phyloP scores from a whole-genome alignment of 2,329 filamentous ascomycete genomes.

The Arthroderma sp. region DNA sequence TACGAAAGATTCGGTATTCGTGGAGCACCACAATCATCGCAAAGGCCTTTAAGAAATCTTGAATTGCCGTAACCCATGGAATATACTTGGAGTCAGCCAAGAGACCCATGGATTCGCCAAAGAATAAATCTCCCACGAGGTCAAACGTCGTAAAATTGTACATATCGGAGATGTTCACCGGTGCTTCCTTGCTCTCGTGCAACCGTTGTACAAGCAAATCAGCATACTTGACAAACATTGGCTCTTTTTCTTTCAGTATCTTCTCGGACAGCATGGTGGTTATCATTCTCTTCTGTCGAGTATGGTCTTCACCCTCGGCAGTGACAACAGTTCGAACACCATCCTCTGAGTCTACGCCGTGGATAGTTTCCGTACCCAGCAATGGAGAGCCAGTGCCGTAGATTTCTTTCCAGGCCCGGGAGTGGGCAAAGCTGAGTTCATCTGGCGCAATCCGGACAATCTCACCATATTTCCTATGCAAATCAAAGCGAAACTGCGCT shows the following conservation, averaged over 20 bases:
- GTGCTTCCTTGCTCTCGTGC: not conserved
- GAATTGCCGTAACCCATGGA: slow-evolving; percentile 15
- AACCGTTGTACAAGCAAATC: slow-evolving; percentile 13
- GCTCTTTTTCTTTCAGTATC: slow-evolving; percentile 27
- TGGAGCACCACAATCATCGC: slow-evolving; percentile 4
- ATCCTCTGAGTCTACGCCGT: slow-evolving; percentile 5
- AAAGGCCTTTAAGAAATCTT: slow-evolving; percentile 5
- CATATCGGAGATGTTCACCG: slow-evolving; percentile 12
- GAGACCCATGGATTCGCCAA: slow-evolving; percentile 13
- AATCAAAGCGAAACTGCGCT: slow-evolving; percentile 6
- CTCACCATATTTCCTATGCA: slow-evolving; percentile 18
- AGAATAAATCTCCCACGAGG: slow-evolving; percentile 15
- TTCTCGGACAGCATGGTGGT: slow-evolving; percentile 32
- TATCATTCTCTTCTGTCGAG: slow-evolving; percentile 19
- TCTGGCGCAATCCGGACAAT: slow-evolving; percentile 19
- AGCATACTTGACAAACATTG: slow-evolving; percentile 17
- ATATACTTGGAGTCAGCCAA: slow-evolving; percentile 11
- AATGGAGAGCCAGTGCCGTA: slow-evolving; percentile 10
- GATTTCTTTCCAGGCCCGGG: slow-evolving; percentile 19
- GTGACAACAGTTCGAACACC: slow-evolving; percentile 10
- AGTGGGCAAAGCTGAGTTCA: slow-evolving; percentile 15
- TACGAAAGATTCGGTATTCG: slow-evolving; percentile 3
- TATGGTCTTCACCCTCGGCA: slow-evolving; percentile 15
- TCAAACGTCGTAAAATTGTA: slow-evolving; percentile 16
- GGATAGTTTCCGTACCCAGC: slow-evolving; percentile 1